Evolutionary conservation across 139 green algal genomes (phyloP).

Genomic region (Protoeuglena noctilucae): DNA sequence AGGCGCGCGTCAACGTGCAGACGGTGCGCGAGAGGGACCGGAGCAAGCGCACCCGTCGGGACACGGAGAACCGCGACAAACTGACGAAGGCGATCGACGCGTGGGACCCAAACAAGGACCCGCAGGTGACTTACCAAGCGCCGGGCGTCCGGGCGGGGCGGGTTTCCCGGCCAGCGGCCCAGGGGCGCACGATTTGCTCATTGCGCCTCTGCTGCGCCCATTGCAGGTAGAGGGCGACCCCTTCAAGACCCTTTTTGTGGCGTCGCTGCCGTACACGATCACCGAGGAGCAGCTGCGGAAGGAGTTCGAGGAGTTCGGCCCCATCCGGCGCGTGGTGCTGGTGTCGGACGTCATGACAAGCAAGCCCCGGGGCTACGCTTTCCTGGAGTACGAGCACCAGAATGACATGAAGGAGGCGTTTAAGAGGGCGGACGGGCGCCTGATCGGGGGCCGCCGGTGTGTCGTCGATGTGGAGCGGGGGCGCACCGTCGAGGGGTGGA

Average conservation of each 20-base stretch:
- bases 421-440: slow-evolving; percentile 59
- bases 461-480: slow-evolving; percentile 76
- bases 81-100: background rate
- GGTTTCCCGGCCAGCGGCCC: background rate
- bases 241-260: slow-evolving; percentile 77
- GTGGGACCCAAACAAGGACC: background rate
- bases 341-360: slow-evolving; percentile 45
- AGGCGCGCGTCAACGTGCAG: slow-evolving; percentile 49
- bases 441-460: slow-evolving; percentile 55
- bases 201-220: background rate
- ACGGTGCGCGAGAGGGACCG: slow-evolving; percentile 49
- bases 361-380: slow-evolving; percentile 70
- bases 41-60: background rate
- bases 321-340: slow-evolving; percentile 55
- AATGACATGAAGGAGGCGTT: slow-evolving; percentile 85
- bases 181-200: background rate
- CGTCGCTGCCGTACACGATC: slow-evolving; percentile 52
- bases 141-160: background rate
- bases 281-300: slow-evolving; percentile 58
- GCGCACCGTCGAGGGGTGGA: slow-evolving; percentile 69
- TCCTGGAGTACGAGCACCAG: slow-evolving; percentile 81
- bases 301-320: slow-evolving; percentile 77
- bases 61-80: background rate
- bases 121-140: background rate
- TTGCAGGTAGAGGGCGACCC: slow-evolving; percentile 45